A percentile compares a stretch with the other conserved stretches of the same genome.
These are phyloP conservation scores for Leucogyrophana mollusca DNA, from an alignment of 768 basidiomycete species.

Conservation along the genomic window DNA sequence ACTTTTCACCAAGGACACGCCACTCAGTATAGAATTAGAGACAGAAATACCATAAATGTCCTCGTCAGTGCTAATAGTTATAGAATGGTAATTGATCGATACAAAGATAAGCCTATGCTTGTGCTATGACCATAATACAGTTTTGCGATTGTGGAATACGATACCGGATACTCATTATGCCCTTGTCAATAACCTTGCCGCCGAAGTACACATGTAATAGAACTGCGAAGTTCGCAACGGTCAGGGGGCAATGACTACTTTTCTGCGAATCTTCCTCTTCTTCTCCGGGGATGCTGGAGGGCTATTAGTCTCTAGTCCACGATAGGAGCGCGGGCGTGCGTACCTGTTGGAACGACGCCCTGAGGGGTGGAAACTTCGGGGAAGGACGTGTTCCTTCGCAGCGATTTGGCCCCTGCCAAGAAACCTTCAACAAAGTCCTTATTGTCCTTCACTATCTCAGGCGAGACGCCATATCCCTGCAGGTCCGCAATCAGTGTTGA, in stretches of 20 bases:
- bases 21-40: slow-evolving; percentile 8
- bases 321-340: too few species aligned
- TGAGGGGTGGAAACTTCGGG: too few species aligned
- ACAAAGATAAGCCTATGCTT: slow-evolving; percentile 2
- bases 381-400: neutral
- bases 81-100: neutral
- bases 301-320: too few species aligned
- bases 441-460: slow-evolving; percentile 27
- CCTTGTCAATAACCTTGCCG: too few species aligned
- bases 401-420: slow-evolving; percentile 11
- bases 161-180: neutral
- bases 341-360: too few species aligned
- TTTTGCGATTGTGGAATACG: slow-evolving; percentile 3
- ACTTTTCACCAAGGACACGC: neutral
- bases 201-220: too few species aligned
- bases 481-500: slow-evolving; percentile 42
- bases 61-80: neutral
- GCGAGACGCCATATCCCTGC: slow-evolving; percentile 37
- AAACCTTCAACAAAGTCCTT: slow-evolving; percentile 35
- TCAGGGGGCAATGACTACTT: slow-evolving; percentile 24
- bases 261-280: slow-evolving; percentile 31
- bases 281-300: slow-evolving; percentile 16
- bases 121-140: neutral
- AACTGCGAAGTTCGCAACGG: neutral
- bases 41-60: slow-evolving; percentile 1